Conservation (phyloP, 305 asterid species). For the Rubia balearica region DNA sequence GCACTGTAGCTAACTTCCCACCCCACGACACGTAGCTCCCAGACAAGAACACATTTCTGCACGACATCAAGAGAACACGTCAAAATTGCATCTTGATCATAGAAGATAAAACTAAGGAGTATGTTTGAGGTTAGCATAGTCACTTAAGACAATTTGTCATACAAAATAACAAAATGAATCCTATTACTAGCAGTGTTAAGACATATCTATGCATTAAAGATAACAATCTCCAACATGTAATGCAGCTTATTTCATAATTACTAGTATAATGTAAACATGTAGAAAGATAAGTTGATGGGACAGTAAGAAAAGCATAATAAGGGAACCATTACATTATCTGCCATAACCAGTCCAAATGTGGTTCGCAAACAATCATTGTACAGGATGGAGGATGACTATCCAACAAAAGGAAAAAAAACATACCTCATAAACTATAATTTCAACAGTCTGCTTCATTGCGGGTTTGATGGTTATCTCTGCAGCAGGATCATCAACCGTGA, state of each 20-base stretch:
- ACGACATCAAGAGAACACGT: background rate
- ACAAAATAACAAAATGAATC: background rate
- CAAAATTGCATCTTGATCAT: background rate
- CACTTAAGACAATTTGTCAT: background rate
- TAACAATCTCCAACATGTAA: background rate
- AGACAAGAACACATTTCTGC: constrained; percentile 71
- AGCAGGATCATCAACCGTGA: constrained; percentile 65
- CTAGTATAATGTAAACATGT: background rate
- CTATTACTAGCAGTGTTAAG: background rate
- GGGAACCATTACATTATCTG: background rate
- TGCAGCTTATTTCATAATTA: background rate
- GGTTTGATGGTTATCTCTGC: constrained; percentile 70
- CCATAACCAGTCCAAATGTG: background rate
- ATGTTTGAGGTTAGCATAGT: background rate
- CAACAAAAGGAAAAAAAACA: constrained; percentile 7
- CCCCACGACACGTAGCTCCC: constrained; percentile 95
- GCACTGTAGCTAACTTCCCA: constrained; percentile 92
- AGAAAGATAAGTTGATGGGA: background rate
- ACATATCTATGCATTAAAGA: background rate
- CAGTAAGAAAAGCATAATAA: background rate
- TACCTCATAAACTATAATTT: constrained; percentile 83
- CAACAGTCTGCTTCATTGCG: constrained; percentile 83
- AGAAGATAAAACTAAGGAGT: background rate
- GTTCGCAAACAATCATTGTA: background rate
- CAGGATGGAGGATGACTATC: background rate